A percentile compares a stretch with the other conserved stretches of the same genome.
phyloP scores from a whole-genome alignment of 192 early-diverging fungal species.

The Geranomyces variabilis region DNA sequence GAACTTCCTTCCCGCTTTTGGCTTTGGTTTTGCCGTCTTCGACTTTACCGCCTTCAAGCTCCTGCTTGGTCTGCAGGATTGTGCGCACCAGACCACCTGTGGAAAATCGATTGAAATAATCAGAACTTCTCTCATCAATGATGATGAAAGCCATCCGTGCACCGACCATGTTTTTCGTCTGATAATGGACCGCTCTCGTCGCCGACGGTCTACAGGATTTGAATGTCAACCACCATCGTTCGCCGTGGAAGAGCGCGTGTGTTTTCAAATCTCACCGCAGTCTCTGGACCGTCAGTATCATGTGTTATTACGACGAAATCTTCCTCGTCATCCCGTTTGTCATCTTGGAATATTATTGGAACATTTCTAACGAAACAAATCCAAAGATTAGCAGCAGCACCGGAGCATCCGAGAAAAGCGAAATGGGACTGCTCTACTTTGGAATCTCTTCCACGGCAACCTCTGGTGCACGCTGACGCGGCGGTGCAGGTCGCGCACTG shows the following conservation, averaged over 20 bases:
- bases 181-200: conserved; percentile 10
- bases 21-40: conserved; percentile 19
- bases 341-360: conserved; percentile 50
- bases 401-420: background rate
- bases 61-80: conserved; percentile 55
- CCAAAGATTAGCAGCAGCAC: background rate
- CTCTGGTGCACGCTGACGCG: conserved; percentile 44
- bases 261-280: conserved; percentile 4
- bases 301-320: conserved; percentile 50
- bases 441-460: conserved; percentile 43
- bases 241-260: background rate
- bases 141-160: background rate
- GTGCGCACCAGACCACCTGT: conserved; percentile 57
- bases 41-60: conserved; percentile 38
- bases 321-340: conserved; percentile 43
- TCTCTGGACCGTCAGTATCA: conserved; percentile 31
- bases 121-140: no score
- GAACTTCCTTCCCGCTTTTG: conserved; percentile 43
- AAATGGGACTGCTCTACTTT: conserved; percentile 19
- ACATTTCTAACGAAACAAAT: conserved; percentile 4
- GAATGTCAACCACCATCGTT: background rate
- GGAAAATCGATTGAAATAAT: no score
- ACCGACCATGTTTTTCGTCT: conserved; percentile 50
- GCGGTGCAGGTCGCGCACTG: conserved; percentile 57
- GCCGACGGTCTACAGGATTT: background rate